Conservation (phyloP, 257 asterid genomes). For the Solanum habrochaites region DNA sequence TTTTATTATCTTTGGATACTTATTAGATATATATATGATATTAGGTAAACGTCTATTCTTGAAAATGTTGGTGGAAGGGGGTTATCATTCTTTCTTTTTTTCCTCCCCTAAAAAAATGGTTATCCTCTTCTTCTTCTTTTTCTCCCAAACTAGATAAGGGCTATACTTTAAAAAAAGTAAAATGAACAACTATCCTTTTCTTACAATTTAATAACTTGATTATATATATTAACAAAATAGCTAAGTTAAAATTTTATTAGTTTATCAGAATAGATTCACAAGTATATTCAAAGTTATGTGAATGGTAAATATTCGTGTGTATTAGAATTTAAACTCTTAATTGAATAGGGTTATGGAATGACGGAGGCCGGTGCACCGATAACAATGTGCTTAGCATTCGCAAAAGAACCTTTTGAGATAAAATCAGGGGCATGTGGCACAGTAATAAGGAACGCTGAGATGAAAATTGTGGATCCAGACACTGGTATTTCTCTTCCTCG, state of each 20-base stretch:
- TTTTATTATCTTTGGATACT: neutral
- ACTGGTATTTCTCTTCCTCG: constrained; percentile 52
- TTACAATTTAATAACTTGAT: neutral
- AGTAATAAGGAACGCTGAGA: constrained; percentile 75
- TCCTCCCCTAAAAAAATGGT: neutral
- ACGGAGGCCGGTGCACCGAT: constrained; percentile 92
- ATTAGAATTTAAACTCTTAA: neutral
- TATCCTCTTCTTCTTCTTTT: neutral
- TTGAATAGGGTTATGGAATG: constrained; percentile 75
- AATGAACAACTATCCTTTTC: neutral
- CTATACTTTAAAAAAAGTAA: neutral
- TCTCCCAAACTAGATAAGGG: neutral
- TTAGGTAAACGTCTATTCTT: neutral
- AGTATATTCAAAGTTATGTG: neutral
- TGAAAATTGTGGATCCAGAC: constrained; percentile 67
- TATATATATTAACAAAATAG: neutral
- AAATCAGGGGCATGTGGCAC: constrained; percentile 93
- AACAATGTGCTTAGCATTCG: constrained; percentile 84
- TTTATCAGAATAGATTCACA: neutral
- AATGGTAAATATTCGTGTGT: neutral
- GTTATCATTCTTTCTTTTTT: neutral
- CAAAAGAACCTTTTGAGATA: constrained; percentile 63
- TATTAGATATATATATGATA: neutral
- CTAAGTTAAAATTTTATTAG: neutral
- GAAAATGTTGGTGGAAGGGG: neutral